Evolutionary conservation across 1,139 yeast species (phyloP).

Genomic region (Sugiyamaella grinbergsii): DNA sequence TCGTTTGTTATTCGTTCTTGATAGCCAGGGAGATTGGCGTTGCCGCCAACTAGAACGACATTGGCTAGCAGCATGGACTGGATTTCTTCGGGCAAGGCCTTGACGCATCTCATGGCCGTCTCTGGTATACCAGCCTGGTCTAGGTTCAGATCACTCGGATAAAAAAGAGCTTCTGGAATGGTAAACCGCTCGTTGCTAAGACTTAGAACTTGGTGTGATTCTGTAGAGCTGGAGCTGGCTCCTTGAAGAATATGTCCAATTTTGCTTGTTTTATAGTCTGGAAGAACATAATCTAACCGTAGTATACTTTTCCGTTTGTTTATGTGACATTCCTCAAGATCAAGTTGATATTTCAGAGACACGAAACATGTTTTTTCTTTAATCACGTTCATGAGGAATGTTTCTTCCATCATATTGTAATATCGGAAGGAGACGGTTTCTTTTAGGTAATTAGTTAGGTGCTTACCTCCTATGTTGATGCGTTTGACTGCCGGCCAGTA

Average conservation of each 20-base stretch:
- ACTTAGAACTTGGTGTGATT: constrained; percentile 57
- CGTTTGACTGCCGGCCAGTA: constrained; percentile 78
- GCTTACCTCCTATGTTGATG: constrained; percentile 79
- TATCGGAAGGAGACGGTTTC: constrained; percentile 89
- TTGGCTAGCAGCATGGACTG: constrained; percentile 81
- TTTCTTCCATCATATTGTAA: constrained; percentile 92
- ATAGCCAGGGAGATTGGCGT: constrained; percentile 69
- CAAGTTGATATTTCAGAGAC: constrained; percentile 62
- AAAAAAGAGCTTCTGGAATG: constrained; percentile 83
- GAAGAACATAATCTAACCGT: constrained; percentile 70
- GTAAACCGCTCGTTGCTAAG: constrained; percentile 83
- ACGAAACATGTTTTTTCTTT: constrained; percentile 81
- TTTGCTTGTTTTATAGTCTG: constrained; percentile 77
- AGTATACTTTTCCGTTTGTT: constrained; percentile 37
- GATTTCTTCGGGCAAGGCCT: constrained; percentile 70
- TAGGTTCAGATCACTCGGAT: constrained; percentile 82
- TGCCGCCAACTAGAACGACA: constrained; percentile 82
- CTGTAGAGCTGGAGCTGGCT: constrained; percentile 30
- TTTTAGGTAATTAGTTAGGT: constrained; percentile 76
- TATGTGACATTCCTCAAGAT: constrained; percentile 47
- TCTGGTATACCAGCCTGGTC: constrained; percentile 73
- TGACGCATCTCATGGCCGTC: constrained; percentile 69
- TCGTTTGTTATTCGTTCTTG: constrained; percentile 53
- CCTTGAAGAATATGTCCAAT: constrained; percentile 54
- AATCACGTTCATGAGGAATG: constrained; percentile 77